Percentiles rank a stretch among this genome's conserved stretches.
These are phyloP conservation scores for Nyssa sinensis DNA, from an alignment of 148 eudicot species.

Conservation along the genomic window DNA sequence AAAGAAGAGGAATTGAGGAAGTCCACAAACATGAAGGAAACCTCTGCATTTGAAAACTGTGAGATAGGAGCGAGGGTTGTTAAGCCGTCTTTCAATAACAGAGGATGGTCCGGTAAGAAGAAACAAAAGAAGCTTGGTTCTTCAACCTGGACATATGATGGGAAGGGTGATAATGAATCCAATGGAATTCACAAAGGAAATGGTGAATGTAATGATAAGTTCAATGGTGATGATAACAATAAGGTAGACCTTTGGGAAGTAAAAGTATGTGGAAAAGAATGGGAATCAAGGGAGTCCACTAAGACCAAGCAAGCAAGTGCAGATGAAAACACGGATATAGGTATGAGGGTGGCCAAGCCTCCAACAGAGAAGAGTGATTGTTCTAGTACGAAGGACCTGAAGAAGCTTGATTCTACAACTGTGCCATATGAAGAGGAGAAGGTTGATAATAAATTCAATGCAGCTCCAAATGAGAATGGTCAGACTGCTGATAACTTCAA, in stretches of 20 bases:
- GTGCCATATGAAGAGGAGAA: no score
- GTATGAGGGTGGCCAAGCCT: no score
- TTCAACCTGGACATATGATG: background rate
- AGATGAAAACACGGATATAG: background rate
- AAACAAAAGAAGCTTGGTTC: background rate
- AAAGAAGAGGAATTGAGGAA: background rate
- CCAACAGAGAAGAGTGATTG: no score
- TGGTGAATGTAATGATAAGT: background rate
- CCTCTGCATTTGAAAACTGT: background rate
- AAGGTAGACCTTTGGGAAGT: background rate
- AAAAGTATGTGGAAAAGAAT: background rate
- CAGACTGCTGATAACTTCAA: background rate
- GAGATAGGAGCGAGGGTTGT: background rate
- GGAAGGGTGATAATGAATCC: background rate
- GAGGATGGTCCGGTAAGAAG: background rate
- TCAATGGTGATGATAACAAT: background rate
- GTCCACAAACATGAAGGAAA: background rate
- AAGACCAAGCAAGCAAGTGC: background rate
- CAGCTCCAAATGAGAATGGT: no score
- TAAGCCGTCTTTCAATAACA: background rate
- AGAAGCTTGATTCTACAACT: no score
- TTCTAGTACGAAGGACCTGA: no score
- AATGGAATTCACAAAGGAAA: background rate
- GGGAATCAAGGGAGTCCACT: background rate
- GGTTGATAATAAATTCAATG: no score